phyloP scores from a whole-genome alignment of 169 alveolate genomes.

The Plasmodium blacklocki region DNA sequence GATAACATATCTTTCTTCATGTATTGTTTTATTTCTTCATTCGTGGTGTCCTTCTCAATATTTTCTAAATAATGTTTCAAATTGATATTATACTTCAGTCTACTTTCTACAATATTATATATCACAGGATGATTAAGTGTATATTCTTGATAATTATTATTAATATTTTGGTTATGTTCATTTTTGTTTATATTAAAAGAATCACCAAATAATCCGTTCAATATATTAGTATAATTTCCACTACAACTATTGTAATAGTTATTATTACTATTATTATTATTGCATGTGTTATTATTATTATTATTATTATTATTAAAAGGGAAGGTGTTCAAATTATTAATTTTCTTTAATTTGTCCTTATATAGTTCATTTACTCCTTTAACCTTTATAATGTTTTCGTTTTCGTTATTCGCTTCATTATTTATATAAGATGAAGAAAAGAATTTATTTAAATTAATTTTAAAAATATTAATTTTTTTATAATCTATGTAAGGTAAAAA shows the following conservation, averaged over 20 bases:
- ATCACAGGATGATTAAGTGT: conserved; percentile 17
- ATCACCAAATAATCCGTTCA: too few species aligned
- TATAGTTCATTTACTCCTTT: too few species aligned
- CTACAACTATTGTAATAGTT: too few species aligned
- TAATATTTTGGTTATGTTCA: background rate
- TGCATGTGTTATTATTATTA: too few species aligned
- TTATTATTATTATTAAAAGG: too few species aligned
- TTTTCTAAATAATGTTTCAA: conserved; percentile 37
- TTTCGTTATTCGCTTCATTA: too few species aligned
- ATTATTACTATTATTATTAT: too few species aligned
- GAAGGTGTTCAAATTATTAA: too few species aligned
- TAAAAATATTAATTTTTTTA: conserved; percentile 39
- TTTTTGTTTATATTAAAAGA: background rate
- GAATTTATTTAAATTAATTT: conserved; percentile 24
- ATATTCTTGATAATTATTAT: background rate
- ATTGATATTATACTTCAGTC: conserved; percentile 53
- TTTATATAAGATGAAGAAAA: background rate
- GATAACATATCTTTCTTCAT: conserved; percentile 43
- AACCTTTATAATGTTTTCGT: too few species aligned
- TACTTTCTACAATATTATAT: conserved; percentile 25
- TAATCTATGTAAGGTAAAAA: conserved; percentile 13
- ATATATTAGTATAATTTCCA: too few species aligned
- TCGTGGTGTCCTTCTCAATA: background rate
- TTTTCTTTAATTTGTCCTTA: too few species aligned
- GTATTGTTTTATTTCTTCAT: conserved; percentile 41